Base-by-base conservation (phyloP, 1,139 yeast genomes). In the Blastobotrys indianensis region DNA sequence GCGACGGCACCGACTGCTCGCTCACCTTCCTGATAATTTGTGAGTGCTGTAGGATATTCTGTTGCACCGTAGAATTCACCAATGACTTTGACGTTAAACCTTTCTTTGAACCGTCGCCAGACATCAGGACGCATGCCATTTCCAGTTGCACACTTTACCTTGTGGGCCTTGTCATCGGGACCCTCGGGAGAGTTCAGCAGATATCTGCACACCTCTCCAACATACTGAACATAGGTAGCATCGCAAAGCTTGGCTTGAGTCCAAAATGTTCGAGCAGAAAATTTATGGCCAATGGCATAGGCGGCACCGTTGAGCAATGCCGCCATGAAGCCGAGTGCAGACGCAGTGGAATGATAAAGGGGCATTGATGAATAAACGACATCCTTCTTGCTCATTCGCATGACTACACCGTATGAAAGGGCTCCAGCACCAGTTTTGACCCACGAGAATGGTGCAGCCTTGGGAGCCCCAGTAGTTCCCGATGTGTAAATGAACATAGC, bases 41-140 rank as follows among this genome's bases (percentile, higher is more conserved):
- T 86, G n/a, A 90, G 77, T 1, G 94, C 96, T 55, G 86, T 77
- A 23, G 97, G 97, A 2, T 94, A 82, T 62, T 92, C 98, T 0
- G 97, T 87, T 1, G 96, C 84, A 0, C 95, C 95, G 65, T 90
- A 92, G 62, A 90, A 90, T 63, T 92, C 98, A 16, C 95, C 95
- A 54, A 92, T 74, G 7, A 77, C 83, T 15, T 75, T 70, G 51
- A 92, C 82, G 50, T 79, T 75, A 71, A 90, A 92, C 52, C 95
- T 72, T 23, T 73, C 66, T 63, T 87, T 87, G 66, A 92, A 85
- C 44, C 78, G 79, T 49, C 64, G 66, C 98, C 98, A 92, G 47
- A 92, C 83, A 63, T 90, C 97, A n/a, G 82, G 80, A 56, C 97
- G 77, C 59, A 92, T 72, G 0, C 98, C 98, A 64, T 92, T 92